Evolutionary conservation across 257 asterid species (phyloP).

Genomic region (Voacanga thouarsii): DNA sequence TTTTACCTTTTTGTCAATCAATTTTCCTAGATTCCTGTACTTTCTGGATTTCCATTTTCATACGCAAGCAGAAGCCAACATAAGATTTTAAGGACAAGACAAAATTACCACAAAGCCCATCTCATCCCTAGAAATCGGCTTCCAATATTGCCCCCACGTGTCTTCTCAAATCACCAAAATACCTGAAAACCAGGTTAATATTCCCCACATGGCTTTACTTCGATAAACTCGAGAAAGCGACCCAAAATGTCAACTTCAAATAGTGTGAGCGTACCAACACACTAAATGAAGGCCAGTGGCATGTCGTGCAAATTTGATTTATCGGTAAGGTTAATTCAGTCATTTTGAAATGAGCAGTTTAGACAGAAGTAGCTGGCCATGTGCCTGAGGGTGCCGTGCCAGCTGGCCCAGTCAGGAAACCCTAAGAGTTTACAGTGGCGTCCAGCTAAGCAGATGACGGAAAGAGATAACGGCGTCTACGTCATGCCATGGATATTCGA

Average conservation of each 20-base stretch:
- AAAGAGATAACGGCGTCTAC: slow-evolving; percentile 24
- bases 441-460: slow-evolving; percentile 60
- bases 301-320: not conserved
- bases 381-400: slow-evolving; percentile 52
- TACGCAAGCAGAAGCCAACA: slow-evolving; percentile 18
- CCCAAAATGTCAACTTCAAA: slow-evolving; percentile 8
- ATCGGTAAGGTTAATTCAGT: slow-evolving; percentile 6
- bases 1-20: not conserved
- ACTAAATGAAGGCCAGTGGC: slow-evolving; percentile 11
- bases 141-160: slow-evolving; percentile 1
- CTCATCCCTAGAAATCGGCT: not conserved
- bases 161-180: slow-evolving; percentile 5
- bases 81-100: not conserved
- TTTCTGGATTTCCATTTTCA: slow-evolving; percentile 16
- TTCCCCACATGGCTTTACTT: slow-evolving; percentile 14
- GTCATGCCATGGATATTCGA: slow-evolving; percentile 16
- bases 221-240: slow-evolving; percentile 11
- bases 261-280: not conserved
- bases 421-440: slow-evolving; percentile 28
- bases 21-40: slow-evolving; percentile 14
- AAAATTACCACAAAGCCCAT: slow-evolving; percentile 18
- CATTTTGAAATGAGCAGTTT: not conserved
- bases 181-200: slow-evolving; percentile 4
- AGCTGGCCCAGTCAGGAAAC: slow-evolving; percentile 48
- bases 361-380: slow-evolving; percentile 50